These are phyloP conservation scores for Vanrija sp. DNA, from an alignment of 1,284 basidiomycete species.

Conservation along the genomic window DNA sequence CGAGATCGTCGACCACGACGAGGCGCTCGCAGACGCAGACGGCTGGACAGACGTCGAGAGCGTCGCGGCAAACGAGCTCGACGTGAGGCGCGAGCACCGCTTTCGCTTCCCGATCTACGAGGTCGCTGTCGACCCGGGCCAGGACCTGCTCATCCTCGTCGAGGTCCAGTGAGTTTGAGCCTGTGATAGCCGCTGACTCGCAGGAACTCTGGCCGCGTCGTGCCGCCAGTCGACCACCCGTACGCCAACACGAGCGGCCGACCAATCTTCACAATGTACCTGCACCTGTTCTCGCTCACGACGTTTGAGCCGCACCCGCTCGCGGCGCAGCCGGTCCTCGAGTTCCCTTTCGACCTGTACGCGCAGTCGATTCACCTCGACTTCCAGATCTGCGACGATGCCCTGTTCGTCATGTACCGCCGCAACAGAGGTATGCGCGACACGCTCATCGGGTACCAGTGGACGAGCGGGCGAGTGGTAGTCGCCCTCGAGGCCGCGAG, in stretches of 20 bases:
- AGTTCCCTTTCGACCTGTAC: slow-evolving; percentile 22
- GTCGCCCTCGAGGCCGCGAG: slow-evolving; percentile 25
- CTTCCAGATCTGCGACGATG: slow-evolving; percentile 48
- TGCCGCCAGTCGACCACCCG: too few relatives aligned
- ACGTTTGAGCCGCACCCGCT: slow-evolving; percentile 42
- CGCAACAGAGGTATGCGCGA: slow-evolving; percentile 19
- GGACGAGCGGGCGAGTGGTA: slow-evolving; percentile 41
- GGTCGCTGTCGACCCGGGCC: slow-evolving; percentile 47
- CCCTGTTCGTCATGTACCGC: slow-evolving; percentile 38
- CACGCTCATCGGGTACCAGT: slow-evolving; percentile 42
- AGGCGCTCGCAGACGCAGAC: slow-evolving; percentile 6
- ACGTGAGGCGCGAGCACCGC: slow-evolving; percentile 19
- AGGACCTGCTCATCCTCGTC: slow-evolving; percentile 43
- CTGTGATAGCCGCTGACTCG: not conserved
- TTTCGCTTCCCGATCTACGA: slow-evolving; percentile 41
- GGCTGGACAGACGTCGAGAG: slow-evolving; percentile 10
- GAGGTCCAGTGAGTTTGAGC: slow-evolving; percentile 30
- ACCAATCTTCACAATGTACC: slow-evolving; percentile 18
- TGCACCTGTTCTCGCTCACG: slow-evolving; percentile 41
- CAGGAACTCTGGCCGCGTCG: not conserved
- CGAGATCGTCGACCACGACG: slow-evolving; percentile 8
- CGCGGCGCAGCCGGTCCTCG: slow-evolving; percentile 27
- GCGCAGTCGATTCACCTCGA: slow-evolving; percentile 21
- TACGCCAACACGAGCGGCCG: too few relatives aligned
- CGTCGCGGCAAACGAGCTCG: slow-evolving; percentile 43